Percentiles rank a stretch among this genome's conserved stretches.
Evolutionary conservation across 148 eudicot species (phyloP).

Genomic region (Camellia japonica): DNA sequence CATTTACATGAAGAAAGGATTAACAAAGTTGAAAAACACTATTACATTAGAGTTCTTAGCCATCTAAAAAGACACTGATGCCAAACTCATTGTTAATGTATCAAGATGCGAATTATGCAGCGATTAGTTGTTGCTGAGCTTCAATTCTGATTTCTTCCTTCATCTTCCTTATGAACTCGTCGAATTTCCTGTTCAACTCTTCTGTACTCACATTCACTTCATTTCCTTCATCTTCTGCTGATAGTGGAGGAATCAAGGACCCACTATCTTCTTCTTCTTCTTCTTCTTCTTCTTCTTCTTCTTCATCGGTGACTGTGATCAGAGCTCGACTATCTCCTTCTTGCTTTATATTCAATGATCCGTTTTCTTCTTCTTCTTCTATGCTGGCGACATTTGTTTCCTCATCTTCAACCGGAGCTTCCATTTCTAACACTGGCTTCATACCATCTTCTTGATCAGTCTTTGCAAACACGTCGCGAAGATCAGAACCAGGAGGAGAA

Average conservation of each 20-base stretch:
- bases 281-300: conserved; percentile 9
- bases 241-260: conserved; percentile 4
- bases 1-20: neutral
- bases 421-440: neutral
- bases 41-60: neutral
- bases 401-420: neutral
- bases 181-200: conserved; percentile 43
- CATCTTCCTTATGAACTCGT: conserved; percentile 53
- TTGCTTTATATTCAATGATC: neutral
- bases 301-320: conserved; percentile 2
- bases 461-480: neutral
- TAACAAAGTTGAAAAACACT: neutral
- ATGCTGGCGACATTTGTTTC: neutral
- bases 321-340: conserved; percentile 9
- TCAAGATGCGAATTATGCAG: conserved; percentile 1
- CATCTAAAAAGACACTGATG: neutral
- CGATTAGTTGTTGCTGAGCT: conserved; percentile 28
- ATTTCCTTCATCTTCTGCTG: conserved; percentile 9
- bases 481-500: neutral
- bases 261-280: neutral
- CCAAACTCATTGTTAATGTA: neutral
- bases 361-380: neutral
- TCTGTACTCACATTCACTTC: conserved; percentile 26
- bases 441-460: neutral
- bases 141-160: conserved; percentile 37